phyloP scores from a whole-genome alignment of 2,329 filamentous ascomycete species.

The Aspergillus fischeri region DNA sequence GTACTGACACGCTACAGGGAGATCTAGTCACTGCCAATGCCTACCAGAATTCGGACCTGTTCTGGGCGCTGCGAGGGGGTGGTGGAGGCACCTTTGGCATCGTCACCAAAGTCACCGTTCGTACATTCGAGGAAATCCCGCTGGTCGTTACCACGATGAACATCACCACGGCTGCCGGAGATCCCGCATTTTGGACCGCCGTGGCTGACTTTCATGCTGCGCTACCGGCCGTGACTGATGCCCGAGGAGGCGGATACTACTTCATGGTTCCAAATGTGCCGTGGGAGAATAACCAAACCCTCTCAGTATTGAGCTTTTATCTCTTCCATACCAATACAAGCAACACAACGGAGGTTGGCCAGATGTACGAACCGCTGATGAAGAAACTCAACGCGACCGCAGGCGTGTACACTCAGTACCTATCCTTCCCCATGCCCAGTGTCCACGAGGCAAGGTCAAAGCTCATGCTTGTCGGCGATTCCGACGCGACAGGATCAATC shows the following conservation, averaged over 20 bases:
- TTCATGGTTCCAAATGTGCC: conserved; percentile 32
- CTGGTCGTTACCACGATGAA: conserved; percentile 25
- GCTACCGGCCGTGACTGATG: conserved; percentile 45
- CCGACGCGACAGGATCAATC: conserved; percentile 21
- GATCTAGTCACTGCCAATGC: conserved; percentile 43
- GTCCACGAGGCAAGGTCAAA: conserved; percentile 14
- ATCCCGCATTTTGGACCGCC: conserved; percentile 20
- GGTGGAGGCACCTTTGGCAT: conserved; percentile 17
- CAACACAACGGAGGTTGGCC: conserved; percentile 13
- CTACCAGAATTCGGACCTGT: conserved; percentile 44
- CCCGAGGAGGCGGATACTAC: conserved; percentile 37
- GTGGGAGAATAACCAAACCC: conserved; percentile 25
- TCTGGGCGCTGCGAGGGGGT: conserved; percentile 43
- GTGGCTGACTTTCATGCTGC: conserved; percentile 33
- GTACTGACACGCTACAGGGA: conserved; percentile 24
- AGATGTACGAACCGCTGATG: conserved; percentile 16
- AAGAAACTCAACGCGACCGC: conserved; percentile 11
- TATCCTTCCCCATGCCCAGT: conserved; percentile 16
- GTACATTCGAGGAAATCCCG: conserved; percentile 38
- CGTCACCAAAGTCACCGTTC: conserved; percentile 34
- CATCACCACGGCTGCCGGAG: conserved; percentile 12
- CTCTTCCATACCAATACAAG: conserved; percentile 25
- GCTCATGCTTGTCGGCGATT: conserved; percentile 16
- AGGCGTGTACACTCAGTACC: conserved; percentile 14
- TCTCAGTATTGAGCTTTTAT: conserved; percentile 11